Base-by-base conservation (phyloP, 805 yeast species). In the Schwanniomyces polymorphus region DNA sequence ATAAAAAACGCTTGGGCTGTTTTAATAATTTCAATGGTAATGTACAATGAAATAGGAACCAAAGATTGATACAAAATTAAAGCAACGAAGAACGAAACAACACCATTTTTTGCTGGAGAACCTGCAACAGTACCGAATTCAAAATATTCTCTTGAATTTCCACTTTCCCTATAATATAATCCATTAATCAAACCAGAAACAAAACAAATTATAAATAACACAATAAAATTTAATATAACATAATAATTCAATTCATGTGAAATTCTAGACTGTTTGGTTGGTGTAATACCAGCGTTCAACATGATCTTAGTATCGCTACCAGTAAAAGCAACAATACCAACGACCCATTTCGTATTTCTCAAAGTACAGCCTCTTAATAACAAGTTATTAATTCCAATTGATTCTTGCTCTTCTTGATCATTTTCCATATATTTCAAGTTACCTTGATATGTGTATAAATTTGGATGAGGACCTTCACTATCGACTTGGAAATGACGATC, bases 391-490 rank as follows among this genome's bases (percentile, higher is more conserved):
- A 85, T 82, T 2, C 83, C 82, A 12, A 85, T 78, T 5, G 91
- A 79, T 63, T 87, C 94, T 63, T 82, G 77, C 33, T 46, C 45
- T n/a, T 48, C 55, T 12, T 45, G 46, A 25, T 31, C 27, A 5
- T 45, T 50, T 16, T 47, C 39, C 25, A 46, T 48, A 48, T 69
- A 70, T 16, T 45, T 51, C 26, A 85, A 58, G 55, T 83, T 85
- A 53, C 94, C 95, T 61, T 86, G 88, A 58, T 86, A 88, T 37
- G 84, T 76, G 63, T 88, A 88, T 53, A 88, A 70, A 60, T 86
- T 86, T 1, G 91, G 79, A 63, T 87, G 90, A 12, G 95, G 95
- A 7, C 91, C 92, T 67, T 88, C 94, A 70, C 87, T 80, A 54
- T 87, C 89, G n/a, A 87, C 67, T 79, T 85, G 80, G 55, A 86